phyloP scores from a whole-genome alignment of 371 early-diverging fungal species.

The Mortierella sp. region DNA sequence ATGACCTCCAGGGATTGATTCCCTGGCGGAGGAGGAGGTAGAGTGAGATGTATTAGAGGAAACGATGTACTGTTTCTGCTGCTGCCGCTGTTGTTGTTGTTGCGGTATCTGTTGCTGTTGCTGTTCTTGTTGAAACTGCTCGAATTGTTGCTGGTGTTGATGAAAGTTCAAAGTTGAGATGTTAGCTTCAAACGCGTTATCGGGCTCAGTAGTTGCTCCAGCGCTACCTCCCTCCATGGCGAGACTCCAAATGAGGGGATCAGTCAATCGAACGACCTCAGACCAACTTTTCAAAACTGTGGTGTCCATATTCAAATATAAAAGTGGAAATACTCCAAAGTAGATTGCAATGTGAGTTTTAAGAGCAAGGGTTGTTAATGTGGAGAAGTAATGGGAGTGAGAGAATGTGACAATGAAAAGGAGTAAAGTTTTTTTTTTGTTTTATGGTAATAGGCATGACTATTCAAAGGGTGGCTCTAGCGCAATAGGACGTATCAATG shows the following conservation, averaged over 20 bases:
- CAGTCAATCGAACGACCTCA: conserved; percentile 43
- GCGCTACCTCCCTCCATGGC: conserved; percentile 30
- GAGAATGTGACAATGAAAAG: neutral
- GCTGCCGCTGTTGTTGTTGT: conserved; percentile 2
- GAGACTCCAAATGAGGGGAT: conserved; percentile 53
- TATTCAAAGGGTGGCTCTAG: conserved; percentile 11
- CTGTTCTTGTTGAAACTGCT: no score
- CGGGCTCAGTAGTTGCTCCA: neutral
- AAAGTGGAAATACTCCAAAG: no score
- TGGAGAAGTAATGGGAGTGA: conserved; percentile 1
- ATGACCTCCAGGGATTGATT: neutral
- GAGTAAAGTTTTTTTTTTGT: conserved; percentile 3
- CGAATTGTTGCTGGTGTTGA: neutral
- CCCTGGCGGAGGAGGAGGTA: neutral
- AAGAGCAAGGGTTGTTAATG: no score
- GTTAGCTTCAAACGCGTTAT: neutral
- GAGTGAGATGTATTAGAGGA: neutral
- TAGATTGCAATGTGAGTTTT: neutral
- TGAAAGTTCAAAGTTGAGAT: neutral
- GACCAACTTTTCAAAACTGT: conserved; percentile 49
- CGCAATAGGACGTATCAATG: conserved; percentile 8
- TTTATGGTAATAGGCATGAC: neutral
- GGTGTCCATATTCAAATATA: conserved; percentile 27
- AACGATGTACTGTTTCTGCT: conserved; percentile 6
- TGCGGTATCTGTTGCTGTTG: neutral